These are phyloP conservation scores for Vitis riparia DNA, from an alignment of 164 flowering plant species.

Conservation along the genomic window DNA sequence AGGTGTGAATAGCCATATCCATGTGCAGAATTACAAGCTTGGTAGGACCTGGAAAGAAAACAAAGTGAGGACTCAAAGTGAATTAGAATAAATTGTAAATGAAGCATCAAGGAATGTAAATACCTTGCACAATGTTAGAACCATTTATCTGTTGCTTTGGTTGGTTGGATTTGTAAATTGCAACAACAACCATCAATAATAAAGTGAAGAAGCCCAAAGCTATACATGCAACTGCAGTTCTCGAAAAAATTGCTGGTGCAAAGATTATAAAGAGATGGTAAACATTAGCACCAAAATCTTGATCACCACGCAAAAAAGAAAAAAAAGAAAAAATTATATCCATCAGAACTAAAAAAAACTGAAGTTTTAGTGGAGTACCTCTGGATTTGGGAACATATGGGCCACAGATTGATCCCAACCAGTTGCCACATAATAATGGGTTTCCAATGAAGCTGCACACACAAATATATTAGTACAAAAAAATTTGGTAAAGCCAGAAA, in stretches of 20 bases:
- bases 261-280: neutral
- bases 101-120: slow-evolving; percentile 1
- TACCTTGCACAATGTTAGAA: slow-evolving; percentile 47
- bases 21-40: slow-evolving; percentile 85
- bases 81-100: neutral
- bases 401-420: slow-evolving; percentile 72
- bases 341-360: neutral
- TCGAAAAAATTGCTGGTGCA: slow-evolving; percentile 55
- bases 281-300: neutral
- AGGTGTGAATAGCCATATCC: slow-evolving; percentile 89
- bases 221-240: slow-evolving; percentile 59
- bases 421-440: slow-evolving; percentile 75
- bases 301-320: neutral
- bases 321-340: neutral
- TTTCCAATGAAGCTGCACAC: slow-evolving; percentile 74
- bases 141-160: slow-evolving; percentile 38
- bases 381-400: slow-evolving; percentile 43
- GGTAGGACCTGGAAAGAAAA: slow-evolving; percentile 52
- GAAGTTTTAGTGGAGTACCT: slow-evolving; percentile 36
- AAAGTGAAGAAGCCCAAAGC: slow-evolving; percentile 58
- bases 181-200: slow-evolving; percentile 52
- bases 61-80: neutral
- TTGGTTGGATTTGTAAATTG: slow-evolving; percentile 62
- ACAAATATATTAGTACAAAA: neutral
- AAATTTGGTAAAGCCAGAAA: neutral